These are phyloP conservation scores for peach (Prunus persica) DNA, from an alignment of 306 rosid genomes.

Conservation along the genomic window Prunus_persica_NCBIv2 NC_034016.1:361501-362000, in stretches of 20 bases:
- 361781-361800: constrained; percentile 99
- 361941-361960: not conserved
- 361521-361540: constrained; percentile 96
- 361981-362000: not conserved
- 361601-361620: not conserved
- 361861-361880: not conserved
- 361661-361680: constrained; percentile 8
- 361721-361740: constrained; percentile 83
- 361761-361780: constrained; percentile 98
- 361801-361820: constrained; percentile 90
- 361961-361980: not conserved
- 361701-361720: constrained; percentile 85
- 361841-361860: not conserved
- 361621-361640: constrained; percentile 7
- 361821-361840: constrained; percentile 54
- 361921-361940: not conserved
- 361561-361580: constrained; percentile 64
- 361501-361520: constrained; percentile 87
- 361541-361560: constrained; percentile 95
- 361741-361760: constrained; percentile 95
- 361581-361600: not conserved
- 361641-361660: constrained; percentile 2
- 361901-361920: not conserved
- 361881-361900: not conserved
- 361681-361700: constrained; percentile 45